Base-by-base conservation (phyloP, 2,329 filamentous ascomycete genomes). In the Colletotrichum filicis region DNA sequence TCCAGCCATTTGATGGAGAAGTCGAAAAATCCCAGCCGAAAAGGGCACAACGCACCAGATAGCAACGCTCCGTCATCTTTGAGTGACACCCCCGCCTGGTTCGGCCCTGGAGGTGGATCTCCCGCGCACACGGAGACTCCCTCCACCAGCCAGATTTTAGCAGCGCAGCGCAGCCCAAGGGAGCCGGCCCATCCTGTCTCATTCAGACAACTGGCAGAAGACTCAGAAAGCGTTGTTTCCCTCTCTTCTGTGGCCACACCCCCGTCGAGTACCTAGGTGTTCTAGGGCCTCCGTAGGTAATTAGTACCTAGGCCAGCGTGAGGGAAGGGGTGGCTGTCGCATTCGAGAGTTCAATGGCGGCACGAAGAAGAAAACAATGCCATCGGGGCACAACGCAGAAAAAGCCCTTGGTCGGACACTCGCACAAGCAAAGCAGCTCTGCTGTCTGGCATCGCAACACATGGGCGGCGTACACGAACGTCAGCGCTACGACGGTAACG, bases 51-150 rank as follows among this genome's bases (percentile, higher is more conserved):
- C 56, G 37, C 56, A 62, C 65, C 56, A 62, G 61, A 52, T 57
- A 53, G 37, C 55, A 61, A 37, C 53, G 62, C 64, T 74, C 65
- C 65, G 73, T 73, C 71, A 66, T 71, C 63, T 49, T 74, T 24
- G 58, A 60, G 62, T 32, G 56, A 57, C 61, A 57, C 64, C 55
- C 62, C 14, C 30, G 46, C 67, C 66, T 71, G 22, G 42, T 68
- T 68, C 56, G 62, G 58, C 70, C 70, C 70, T 66, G 66, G 26
- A 63, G 65, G 63, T 74, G 71, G 67, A 67, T 71, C 66, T 71
- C 59, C 61, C 66, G 60, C 60, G 32, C 66, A 55, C 46, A 28
- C 57, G 35, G 68, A 58, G 56, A 42, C 42, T 61, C 49, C 42
- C 58, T 49, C 42, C 42, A 49, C 42, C 59, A 58, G 55, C 66